These are phyloP conservation scores for Aspergillus ustus DNA, from an alignment of 2,329 filamentous ascomycete species.

Conservation along the genomic window DNA sequence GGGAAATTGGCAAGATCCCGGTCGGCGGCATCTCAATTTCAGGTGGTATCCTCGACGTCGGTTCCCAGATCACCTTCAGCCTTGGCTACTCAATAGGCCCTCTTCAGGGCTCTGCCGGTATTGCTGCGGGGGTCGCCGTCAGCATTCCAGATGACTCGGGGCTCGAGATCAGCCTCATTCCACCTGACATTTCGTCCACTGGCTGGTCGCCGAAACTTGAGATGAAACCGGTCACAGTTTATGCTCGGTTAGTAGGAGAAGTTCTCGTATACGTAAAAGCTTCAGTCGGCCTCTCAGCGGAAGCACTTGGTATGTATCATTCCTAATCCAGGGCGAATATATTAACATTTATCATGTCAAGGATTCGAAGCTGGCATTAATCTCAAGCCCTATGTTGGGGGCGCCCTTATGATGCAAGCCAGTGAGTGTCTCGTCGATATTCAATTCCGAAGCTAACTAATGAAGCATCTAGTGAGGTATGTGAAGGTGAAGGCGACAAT, in stretches of 20 bases:
- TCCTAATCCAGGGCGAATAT: background rate
- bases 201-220: slow-evolving; percentile 23
- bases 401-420: slow-evolving; percentile 17
- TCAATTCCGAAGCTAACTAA: slow-evolving; percentile 7
- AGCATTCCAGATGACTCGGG: slow-evolving; percentile 25
- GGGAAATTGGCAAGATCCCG: slow-evolving; percentile 24
- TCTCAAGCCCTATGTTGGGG: slow-evolving; percentile 23
- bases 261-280: slow-evolving; percentile 23
- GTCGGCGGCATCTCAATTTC: slow-evolving; percentile 28
- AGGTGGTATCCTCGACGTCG: slow-evolving; percentile 25
- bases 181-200: slow-evolving; percentile 20
- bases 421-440: slow-evolving; percentile 17
- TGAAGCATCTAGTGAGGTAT: slow-evolving; percentile 19
- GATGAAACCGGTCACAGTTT: slow-evolving; percentile 18
- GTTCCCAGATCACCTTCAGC: slow-evolving; percentile 25
- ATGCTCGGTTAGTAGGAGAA: slow-evolving; percentile 23
- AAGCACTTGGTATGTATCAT: slow-evolving; percentile 19
- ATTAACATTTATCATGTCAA: slow-evolving; percentile 18
- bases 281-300: slow-evolving; percentile 18
- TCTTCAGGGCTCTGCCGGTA: slow-evolving; percentile 25
- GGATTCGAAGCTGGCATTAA: slow-evolving; percentile 27
- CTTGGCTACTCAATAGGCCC: slow-evolving; percentile 24
- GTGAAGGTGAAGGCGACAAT: slow-evolving; percentile 5
- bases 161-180: slow-evolving; percentile 26
- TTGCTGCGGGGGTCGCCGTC: slow-evolving; percentile 25